Conservation (phyloP, 2,329 filamentous ascomycete genomes). For the Fusarium sp. region DNA sequence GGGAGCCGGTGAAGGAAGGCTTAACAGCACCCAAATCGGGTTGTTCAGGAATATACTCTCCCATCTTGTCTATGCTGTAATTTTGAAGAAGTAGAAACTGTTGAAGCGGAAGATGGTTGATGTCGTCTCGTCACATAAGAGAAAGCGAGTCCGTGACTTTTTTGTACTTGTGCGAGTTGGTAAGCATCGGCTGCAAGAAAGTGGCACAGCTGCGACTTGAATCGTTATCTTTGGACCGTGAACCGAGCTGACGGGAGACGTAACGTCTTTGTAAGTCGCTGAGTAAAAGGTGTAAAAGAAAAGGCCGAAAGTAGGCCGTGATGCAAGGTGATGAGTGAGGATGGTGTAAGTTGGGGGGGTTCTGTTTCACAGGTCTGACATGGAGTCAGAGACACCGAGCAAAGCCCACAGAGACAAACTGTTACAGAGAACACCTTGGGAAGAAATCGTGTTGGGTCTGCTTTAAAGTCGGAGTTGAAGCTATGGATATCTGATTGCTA, state of each 20-base stretch:
- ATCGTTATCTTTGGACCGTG: not conserved
- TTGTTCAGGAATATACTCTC: constrained; percentile 6
- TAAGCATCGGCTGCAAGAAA: constrained; percentile 7
- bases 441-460: not conserved
- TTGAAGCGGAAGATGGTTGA: not conserved
- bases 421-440: not conserved
- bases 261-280: not conserved
- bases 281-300: not conserved
- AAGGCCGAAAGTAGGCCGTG: constrained; percentile 17
- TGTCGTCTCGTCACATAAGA: not conserved
- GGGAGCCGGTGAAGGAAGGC: constrained; percentile 29
- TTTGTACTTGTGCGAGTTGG: constrained; percentile 19
- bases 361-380: constrained; percentile 22
- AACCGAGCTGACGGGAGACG: not conserved
- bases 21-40: constrained; percentile 27
- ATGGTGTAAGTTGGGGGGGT: constrained; percentile 19
- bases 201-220: not conserved
- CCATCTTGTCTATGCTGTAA: constrained; percentile 19
- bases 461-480: not conserved
- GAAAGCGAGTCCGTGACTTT: not conserved
- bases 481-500: not conserved
- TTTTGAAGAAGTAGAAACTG: not conserved
- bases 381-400: not conserved
- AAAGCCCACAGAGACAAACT: not conserved
- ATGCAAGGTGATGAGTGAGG: constrained; percentile 9